phyloP scores from a whole-genome alignment of 805 yeast genomes.

The Kuraishia ogatae region DNA sequence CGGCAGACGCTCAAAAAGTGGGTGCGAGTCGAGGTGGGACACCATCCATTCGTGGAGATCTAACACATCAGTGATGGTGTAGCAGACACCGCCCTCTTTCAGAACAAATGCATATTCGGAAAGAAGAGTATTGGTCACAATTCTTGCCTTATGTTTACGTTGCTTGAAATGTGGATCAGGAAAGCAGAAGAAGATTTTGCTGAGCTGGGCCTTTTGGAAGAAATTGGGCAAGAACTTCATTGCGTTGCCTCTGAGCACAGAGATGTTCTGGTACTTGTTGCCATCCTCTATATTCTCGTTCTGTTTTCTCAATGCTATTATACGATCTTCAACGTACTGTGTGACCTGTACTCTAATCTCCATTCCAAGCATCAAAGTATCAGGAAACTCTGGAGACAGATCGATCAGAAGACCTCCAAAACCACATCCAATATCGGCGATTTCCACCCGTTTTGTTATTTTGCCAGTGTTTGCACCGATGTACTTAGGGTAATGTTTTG shows the following conservation, averaged over 20 bases:
- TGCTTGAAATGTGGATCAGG: conserved; percentile 99
- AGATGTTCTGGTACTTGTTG: conserved; percentile 64
- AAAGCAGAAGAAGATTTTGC: conserved; percentile 94
- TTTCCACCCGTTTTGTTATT: conserved; percentile 54
- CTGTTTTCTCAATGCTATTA: conserved; percentile 74
- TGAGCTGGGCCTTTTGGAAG: conserved; percentile 71
- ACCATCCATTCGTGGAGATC: conserved; percentile 97
- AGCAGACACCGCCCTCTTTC: conserved; percentile 78
- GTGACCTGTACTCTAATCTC: conserved; percentile 98
- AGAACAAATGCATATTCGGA: conserved; percentile 90
- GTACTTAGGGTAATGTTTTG: conserved; percentile 58
- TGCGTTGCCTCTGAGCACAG: conserved; percentile 89
- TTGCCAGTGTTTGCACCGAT: conserved; percentile 30
- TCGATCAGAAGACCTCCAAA: conserved; percentile 87
- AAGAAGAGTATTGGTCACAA: conserved; percentile 79
- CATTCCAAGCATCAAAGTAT: conserved; percentile 80
- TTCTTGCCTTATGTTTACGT: conserved; percentile 95
- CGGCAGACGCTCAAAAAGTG: conserved; percentile 74
- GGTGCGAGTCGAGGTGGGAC: conserved; percentile 81
- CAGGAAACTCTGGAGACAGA: conserved; percentile 69
- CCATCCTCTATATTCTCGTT: conserved; percentile 17
- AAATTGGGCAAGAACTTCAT: conserved; percentile 97
- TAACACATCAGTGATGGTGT: conserved; percentile 92
- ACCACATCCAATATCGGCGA: conserved; percentile 97
- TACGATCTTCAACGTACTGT: conserved; percentile 91